Evolutionary conservation across 2,329 filamentous ascomycete species (phyloP), one percentile per base, ranked within the genome.

Genomic region (Pseudogymnoascus sp.): DNA sequence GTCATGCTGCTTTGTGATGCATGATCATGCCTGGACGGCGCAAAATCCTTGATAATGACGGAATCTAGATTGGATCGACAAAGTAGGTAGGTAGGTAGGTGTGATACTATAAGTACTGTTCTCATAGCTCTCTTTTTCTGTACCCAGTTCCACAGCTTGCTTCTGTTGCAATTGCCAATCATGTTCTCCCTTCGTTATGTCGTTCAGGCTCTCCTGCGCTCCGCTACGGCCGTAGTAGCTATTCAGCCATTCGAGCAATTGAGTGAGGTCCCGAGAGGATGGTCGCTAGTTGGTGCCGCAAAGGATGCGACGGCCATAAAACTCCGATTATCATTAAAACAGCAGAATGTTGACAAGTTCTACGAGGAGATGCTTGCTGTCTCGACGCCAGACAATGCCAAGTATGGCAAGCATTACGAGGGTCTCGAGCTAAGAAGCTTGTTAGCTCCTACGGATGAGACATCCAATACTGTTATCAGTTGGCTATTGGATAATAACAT

Each of bases 321-420:
- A n/a, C 62, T 66, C 6, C 65, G 65, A 25, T 28, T 67, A 14
- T 67, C 66, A 5, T 65, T 67, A 8, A 67, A 66, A 45, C 65
- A 67, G 35, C 66, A 67, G 33, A 67, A 67, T 64, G 62, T 67
- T 28, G 63, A 67, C 23, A 43, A 59, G 31, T 63, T 67, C 35
- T 66, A 65, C n/a, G 59, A 67, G 11, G 64, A 66, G 55, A 45
- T 67, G 21, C 52, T 67, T 61, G 70, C 72, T 38, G 69, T 75
- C 60, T 81, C 80, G 11, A 80, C 79, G 0, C 81, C 81, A 0
- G 76, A 75, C 6, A 72, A 77, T 63, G 65, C 74, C 3, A 72
- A 75, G 21, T 83, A 83, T 65, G 81, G 81, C 25, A 70, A 80
- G 63, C 80, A 82, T 68, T 76, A 79, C 65, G 75, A 75, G 43